These are phyloP conservation scores for Eucalyptus curtisii DNA, from an alignment of 345 rosid species.

Conservation along the genomic window DNA sequence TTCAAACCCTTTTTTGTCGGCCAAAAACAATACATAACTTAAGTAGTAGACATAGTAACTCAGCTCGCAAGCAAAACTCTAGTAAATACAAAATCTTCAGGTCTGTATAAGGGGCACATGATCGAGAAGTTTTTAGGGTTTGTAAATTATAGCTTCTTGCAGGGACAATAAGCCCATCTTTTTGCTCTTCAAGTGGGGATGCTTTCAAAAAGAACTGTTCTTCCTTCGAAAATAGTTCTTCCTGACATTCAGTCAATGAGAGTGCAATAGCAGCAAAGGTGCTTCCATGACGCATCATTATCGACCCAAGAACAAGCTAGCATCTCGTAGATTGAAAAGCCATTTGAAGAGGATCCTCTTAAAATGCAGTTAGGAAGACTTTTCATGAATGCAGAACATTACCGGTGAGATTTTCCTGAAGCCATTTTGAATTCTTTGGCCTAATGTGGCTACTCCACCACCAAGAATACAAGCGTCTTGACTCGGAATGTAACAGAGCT, in stretches of 20 bases:
- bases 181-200: not conserved
- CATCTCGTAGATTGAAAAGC: not conserved
- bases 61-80: not conserved
- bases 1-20: not conserved
- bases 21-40: not conserved
- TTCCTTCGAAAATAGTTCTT: not conserved
- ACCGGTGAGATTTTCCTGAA: constrained; percentile 97
- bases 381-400: not conserved
- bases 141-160: not conserved
- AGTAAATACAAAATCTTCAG: not conserved
- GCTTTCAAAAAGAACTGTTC: not conserved
- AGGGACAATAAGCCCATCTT: not conserved
- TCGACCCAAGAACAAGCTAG: not conserved
- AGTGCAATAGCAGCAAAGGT: not conserved
- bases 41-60: not conserved
- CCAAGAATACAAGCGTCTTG: constrained; percentile 81
- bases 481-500: constrained; percentile 37
- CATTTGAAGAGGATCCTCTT: not conserved
- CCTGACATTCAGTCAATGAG: not conserved
- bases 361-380: not conserved
- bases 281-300: not conserved
- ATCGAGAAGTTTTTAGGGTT: not conserved
- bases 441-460: constrained; percentile 99
- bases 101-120: not conserved
- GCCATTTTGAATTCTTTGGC: constrained; percentile 99